These are phyloP conservation scores for Mortierella sp. DNA, from an alignment of 371 early-diverging fungal species.

Conservation along the genomic window DNA sequence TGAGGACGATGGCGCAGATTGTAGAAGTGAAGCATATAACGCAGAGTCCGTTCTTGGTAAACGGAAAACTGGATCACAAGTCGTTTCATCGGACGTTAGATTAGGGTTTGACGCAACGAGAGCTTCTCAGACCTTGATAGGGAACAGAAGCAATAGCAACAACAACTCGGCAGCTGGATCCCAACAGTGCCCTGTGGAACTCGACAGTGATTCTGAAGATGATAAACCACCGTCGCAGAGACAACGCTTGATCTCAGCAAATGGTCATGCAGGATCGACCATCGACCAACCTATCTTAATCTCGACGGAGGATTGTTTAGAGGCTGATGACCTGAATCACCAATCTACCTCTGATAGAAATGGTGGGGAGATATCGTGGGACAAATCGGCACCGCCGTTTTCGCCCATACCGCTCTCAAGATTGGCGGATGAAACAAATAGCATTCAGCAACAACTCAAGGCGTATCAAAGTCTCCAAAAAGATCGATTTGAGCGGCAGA, in stretches of 20 bases:
- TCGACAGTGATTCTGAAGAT: slow-evolving; percentile 26
- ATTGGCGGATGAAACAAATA: background rate
- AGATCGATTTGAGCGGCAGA: background rate
- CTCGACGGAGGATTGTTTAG: background rate
- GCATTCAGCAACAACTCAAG: slow-evolving; percentile 5
- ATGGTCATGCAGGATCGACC: background rate
- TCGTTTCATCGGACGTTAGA: background rate
- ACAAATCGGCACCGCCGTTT: background rate
- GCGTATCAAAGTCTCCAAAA: slow-evolving; percentile 3
- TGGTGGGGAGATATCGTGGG: background rate
- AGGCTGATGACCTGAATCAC: background rate
- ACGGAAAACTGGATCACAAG: background rate
- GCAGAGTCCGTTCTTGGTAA: slow-evolving; percentile 17
- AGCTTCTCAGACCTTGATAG: background rate
- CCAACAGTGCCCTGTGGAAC: slow-evolving; percentile 15
- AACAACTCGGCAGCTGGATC: slow-evolving; percentile 10
- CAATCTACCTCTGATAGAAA: background rate
- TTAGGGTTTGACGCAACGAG: background rate
- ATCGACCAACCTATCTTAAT: background rate
- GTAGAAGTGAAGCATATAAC: background rate
- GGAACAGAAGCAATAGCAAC: background rate
- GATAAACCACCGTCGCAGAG: background rate
- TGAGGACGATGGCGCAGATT: slow-evolving; percentile 1
- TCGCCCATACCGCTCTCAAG: background rate
- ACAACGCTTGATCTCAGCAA: background rate